Base-by-base conservation (phyloP, 1,284 basidiomycete genomes). In the Cystobasidiaceae sp. region DNA sequence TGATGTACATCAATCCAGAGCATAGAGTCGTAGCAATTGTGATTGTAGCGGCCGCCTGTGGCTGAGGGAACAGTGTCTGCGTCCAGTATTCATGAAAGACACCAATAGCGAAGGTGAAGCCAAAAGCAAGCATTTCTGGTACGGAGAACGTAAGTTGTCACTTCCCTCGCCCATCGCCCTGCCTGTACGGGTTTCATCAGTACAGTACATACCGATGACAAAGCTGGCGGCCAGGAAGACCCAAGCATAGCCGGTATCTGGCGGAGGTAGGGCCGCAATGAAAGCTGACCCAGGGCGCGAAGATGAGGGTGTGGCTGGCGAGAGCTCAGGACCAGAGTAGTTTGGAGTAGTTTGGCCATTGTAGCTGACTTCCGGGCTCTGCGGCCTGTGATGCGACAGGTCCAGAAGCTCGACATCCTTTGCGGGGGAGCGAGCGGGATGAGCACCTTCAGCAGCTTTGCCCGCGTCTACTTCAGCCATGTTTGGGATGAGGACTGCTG, bases 11-110 rank as follows among this genome's bases (percentile, higher is more conserved):
- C 15, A 77, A 61, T 4, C 76, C 77, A 1, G 75, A 75, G 61
- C 76, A 74, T 37, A 68, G 25, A 37, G 78, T 66, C 19, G 77
- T 76, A 17, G 76, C 74, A 2, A 76, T 75, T 5, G 76, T 68
- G 2, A 77, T 77, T 52, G 77, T 71, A 4, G 72, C 74, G 5
- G 67, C 49, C n/a, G 67, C 66, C 67, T 73, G 71, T 37, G 72
- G 46, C 15, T 70, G 71, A 8, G 74, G 71, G 61, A 78, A 78
- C 39, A 77, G 69, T 17, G 63, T 62, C 32, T 67, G 69, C 9
- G 70, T 73, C 77, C 77, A 78, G 62, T 77, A 78, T 37, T 71
- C 70, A 63, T 76, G 74, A 41, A 78, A 70, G 23, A 78, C 72
- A 67, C 76, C 76, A 41, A 77, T 72, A 28, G 72, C 70, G 63